A percentile compares a stretch with the other conserved stretches of the same genome.
Conservation (phyloP, 768 basidiomycete genomes). For the Mycena galericulata region DNA sequence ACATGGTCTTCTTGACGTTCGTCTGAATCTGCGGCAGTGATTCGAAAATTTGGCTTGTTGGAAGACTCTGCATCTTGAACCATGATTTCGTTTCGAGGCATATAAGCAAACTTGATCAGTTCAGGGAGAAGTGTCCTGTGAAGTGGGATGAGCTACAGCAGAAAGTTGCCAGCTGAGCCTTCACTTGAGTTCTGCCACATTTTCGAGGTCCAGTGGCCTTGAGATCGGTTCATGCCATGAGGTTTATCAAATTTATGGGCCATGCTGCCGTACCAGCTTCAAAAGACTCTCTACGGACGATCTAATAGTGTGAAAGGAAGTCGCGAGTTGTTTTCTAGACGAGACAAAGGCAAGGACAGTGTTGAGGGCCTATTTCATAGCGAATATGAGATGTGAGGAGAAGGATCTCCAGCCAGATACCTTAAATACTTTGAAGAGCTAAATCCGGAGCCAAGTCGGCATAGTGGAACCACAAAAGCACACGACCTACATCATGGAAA, state of each 20-base stretch:
- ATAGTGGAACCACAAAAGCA: neutral
- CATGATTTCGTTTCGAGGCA: slow-evolving; percentile 70
- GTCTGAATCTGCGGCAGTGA: slow-evolving; percentile 41
- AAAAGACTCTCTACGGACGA: slow-evolving; percentile 85
- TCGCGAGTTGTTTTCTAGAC: slow-evolving; percentile 82
- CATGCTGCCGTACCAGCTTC: slow-evolving; percentile 80
- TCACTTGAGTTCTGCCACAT: slow-evolving; percentile 89
- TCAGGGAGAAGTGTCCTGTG: slow-evolving; percentile 84
- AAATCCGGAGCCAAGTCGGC: slow-evolving; percentile 4
- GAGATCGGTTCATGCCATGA: slow-evolving; percentile 16
- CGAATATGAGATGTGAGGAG: neutral
- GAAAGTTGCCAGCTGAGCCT: slow-evolving; percentile 27
- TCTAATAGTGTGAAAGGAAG: slow-evolving; percentile 80
- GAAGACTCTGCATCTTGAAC: slow-evolving; percentile 55
- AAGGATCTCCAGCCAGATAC: slow-evolving; percentile 37
- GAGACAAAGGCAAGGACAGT: slow-evolving; percentile 91
- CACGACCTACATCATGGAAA: slow-evolving; percentile 63
- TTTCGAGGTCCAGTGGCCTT: slow-evolving; percentile 83
- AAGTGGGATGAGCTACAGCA: neutral
- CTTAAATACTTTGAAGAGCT: slow-evolving; percentile 58
- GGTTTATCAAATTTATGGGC: neutral
- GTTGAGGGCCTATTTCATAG: slow-evolving; percentile 77
- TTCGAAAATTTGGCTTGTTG: slow-evolving; percentile 47
- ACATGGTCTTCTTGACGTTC: slow-evolving; percentile 55
- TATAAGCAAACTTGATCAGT: slow-evolving; percentile 85